Conservation (phyloP, 768 basidiomycete genomes). For the Lentinula boryana region DNA sequence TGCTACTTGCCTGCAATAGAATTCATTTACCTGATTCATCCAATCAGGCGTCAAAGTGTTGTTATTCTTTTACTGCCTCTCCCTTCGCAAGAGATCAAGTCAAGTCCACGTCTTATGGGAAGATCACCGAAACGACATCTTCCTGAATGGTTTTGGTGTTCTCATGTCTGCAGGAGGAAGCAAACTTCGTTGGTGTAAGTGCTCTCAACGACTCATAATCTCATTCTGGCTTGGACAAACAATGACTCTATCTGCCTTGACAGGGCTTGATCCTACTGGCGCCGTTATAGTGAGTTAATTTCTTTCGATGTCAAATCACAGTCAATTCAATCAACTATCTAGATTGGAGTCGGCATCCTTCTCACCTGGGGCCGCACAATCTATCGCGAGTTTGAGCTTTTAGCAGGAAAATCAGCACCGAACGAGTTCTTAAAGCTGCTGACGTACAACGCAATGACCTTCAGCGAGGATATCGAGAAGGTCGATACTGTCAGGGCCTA, state of each 20-base stretch:
- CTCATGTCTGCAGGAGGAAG: slow-evolving; percentile 82
- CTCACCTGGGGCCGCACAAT: slow-evolving; percentile 72
- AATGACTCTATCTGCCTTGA: slow-evolving; percentile 7
- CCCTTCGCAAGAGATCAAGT: slow-evolving; percentile 74
- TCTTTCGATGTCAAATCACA: not conserved
- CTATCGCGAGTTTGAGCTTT: slow-evolving; percentile 73
- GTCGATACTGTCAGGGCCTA: slow-evolving; percentile 93
- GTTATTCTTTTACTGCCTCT: slow-evolving; percentile 83
- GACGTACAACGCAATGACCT: slow-evolving; percentile 90
- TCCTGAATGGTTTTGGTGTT: slow-evolving; percentile 75
- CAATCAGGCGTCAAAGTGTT: slow-evolving; percentile 70
- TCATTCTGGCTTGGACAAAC: not conserved
- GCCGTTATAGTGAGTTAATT: slow-evolving; percentile 56
- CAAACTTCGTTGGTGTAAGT: slow-evolving; percentile 75
- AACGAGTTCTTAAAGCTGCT: slow-evolving; percentile 87
- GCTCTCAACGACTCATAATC: not conserved
- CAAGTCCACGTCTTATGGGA: slow-evolving; percentile 97
- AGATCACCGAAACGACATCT: slow-evolving; percentile 93
- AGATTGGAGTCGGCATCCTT: slow-evolving; percentile 82
- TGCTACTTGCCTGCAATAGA: not conserved
- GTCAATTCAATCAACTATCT: slow-evolving; percentile 2
- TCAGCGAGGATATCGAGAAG: slow-evolving; percentile 78
- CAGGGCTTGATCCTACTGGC: slow-evolving; percentile 74
- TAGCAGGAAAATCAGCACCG: slow-evolving; percentile 91
- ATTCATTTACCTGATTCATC: not conserved